Conservation (phyloP, 768 basidiomycete genomes). For the Rhodotorula graminis region DNA sequence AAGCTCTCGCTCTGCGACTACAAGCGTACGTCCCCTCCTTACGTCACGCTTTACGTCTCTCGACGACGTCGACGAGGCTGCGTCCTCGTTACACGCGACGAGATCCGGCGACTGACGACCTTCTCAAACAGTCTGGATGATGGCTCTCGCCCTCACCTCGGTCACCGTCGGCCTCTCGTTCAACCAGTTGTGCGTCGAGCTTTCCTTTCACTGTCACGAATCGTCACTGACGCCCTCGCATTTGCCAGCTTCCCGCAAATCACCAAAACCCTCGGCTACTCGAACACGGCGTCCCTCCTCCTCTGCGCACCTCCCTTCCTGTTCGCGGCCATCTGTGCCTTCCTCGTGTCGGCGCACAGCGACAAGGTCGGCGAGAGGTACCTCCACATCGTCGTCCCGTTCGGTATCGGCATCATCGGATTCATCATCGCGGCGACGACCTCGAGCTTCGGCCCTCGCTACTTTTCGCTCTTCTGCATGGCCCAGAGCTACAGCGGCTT, state of each 20-base stretch:
- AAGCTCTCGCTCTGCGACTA: slow-evolving; percentile 28
- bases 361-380: slow-evolving; percentile 67
- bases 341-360: slow-evolving; percentile 54
- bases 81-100: too few relatives aligned
- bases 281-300: slow-evolving; percentile 42
- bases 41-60: background rate
- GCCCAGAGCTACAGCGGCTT: slow-evolving; percentile 69
- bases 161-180: slow-evolving; percentile 28
- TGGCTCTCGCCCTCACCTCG: slow-evolving; percentile 19
- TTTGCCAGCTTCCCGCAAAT: slow-evolving; percentile 13
- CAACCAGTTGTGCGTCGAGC: slow-evolving; percentile 1
- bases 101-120: too few relatives aligned
- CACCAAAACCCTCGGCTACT: slow-evolving; percentile 44
- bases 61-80: too few relatives aligned
- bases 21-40: slow-evolving; percentile 20
- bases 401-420: slow-evolving; percentile 61
- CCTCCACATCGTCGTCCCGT: slow-evolving; percentile 58
- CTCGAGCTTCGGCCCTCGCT: slow-evolving; percentile 49
- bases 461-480: slow-evolving; percentile 35
- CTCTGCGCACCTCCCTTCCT: slow-evolving; percentile 45
- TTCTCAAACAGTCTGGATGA: slow-evolving; percentile 12
- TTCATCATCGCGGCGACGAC: slow-evolving; percentile 64
- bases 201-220: too few relatives aligned
- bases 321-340: slow-evolving; percentile 36
- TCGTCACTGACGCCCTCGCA: too few relatives aligned